Percentiles rank a stretch among this genome's conserved stretches.
phyloP scores from a whole-genome alignment of 306 rosid species.

The Rosa multiflora region DNA sequence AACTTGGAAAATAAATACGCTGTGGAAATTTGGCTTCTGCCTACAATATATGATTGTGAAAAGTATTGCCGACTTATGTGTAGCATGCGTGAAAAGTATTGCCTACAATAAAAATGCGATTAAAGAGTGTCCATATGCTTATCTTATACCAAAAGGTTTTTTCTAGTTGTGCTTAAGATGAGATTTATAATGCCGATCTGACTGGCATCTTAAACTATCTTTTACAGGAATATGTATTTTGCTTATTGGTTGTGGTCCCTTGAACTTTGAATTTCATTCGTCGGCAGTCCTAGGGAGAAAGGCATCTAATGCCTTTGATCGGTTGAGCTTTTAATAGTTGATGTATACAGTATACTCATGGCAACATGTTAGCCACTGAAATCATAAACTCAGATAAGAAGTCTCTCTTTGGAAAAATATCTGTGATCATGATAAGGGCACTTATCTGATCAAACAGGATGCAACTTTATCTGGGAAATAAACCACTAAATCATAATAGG shows the following conservation, averaged over 20 bases:
- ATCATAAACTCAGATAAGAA: neutral
- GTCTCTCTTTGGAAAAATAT: neutral
- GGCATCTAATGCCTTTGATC: neutral
- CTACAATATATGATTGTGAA: neutral
- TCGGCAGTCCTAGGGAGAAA: neutral
- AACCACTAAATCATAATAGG: neutral
- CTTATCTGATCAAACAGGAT: neutral
- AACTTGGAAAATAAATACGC: conserved; percentile 43
- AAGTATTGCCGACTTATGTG: neutral
- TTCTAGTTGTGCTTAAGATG: neutral
- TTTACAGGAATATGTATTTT: neutral
- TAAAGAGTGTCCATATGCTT: neutral
- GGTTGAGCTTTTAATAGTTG: neutral
- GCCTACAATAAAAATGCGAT: neutral
- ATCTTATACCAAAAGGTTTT: neutral
- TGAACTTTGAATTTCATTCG: neutral
- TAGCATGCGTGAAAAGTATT: neutral
- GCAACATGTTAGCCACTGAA: conserved; percentile 21
- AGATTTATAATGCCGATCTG: neutral
- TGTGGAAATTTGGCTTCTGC: neutral
- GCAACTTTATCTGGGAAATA: neutral
- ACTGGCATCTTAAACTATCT: neutral
- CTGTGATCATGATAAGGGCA: neutral
- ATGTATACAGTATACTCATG: neutral
- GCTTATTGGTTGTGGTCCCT: neutral